Conservation (phyloP, 2,329 filamentous ascomycete genomes). For the Aspergillus fijiensis region DNA sequence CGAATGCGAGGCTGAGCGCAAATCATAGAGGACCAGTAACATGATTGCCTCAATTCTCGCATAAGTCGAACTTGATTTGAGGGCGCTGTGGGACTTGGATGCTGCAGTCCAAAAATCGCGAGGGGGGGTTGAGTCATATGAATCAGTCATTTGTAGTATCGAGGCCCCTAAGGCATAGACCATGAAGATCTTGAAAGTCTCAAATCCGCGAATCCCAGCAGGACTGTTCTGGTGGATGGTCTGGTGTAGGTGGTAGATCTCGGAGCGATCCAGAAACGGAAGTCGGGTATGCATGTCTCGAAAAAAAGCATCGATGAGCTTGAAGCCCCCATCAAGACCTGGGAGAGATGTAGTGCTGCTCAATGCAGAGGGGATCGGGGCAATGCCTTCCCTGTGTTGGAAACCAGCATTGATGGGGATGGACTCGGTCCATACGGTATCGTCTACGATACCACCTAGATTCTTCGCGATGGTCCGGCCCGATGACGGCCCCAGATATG, state of each 20-base stretch:
- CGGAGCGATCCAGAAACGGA: conserved; percentile 17
- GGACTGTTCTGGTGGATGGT: not conserved
- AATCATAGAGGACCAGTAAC: conserved; percentile 24
- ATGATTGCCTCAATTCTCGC: conserved; percentile 25
- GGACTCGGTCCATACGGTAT: conserved; percentile 13
- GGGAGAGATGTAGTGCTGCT: conserved; percentile 6
- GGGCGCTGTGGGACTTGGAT: conserved; percentile 14
- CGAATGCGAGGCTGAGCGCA: conserved; percentile 22
- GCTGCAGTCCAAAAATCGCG: conserved; percentile 16
- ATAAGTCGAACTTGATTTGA: conserved; percentile 13
- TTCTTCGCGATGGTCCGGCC: conserved; percentile 19
- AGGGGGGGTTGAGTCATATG: conserved; percentile 18
- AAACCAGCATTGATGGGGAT: conserved; percentile 13
- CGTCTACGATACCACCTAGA: conserved; percentile 17
- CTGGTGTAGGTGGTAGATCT: not conserved
- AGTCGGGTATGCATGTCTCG: conserved; percentile 22
- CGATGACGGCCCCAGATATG: conserved; percentile 21
- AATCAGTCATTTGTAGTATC: conserved; percentile 19
- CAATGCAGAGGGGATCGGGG: not conserved
- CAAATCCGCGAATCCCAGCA: not conserved
- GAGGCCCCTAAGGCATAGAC: conserved; percentile 23
- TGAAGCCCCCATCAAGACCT: conserved; percentile 13
- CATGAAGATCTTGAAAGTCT: conserved; percentile 24
- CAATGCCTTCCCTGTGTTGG: not conserved
- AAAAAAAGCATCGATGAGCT: conserved; percentile 23